Evolutionary conservation across 768 basidiomycete genomes (phyloP).

Genomic region (Xanthoconium purpureum): DNA sequence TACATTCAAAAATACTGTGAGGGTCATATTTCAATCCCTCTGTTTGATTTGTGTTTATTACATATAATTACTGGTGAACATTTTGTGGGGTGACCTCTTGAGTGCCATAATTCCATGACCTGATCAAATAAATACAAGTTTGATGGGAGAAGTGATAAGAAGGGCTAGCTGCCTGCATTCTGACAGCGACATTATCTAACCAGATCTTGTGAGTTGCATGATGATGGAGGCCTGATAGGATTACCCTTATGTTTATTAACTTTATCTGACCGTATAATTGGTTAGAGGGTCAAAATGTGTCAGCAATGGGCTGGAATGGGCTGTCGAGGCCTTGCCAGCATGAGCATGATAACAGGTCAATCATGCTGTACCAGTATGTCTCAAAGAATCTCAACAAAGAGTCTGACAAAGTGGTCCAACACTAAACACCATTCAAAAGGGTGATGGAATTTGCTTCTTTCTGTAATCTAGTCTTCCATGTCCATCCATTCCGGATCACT

Average conservation of each 20-base stretch:
- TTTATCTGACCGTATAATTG: too few species aligned
- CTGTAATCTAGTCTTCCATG: too few species aligned
- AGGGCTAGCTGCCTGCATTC: background rate
- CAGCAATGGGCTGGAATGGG: too few species aligned
- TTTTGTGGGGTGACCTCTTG: background rate
- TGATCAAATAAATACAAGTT: background rate
- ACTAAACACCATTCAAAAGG: too few species aligned
- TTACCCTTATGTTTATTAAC: background rate
- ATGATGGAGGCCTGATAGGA: background rate
- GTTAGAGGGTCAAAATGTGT: too few species aligned
- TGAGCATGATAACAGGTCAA: too few species aligned
- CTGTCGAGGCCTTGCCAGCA: too few species aligned
- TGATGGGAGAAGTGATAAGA: background rate
- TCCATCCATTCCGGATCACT: too few species aligned
- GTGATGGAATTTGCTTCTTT: too few species aligned
- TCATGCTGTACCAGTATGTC: too few species aligned
- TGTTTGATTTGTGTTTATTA: background rate
- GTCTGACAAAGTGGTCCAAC: too few species aligned
- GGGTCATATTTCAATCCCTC: background rate
- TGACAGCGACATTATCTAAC: background rate
- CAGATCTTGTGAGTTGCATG: background rate
- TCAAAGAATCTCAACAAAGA: too few species aligned
- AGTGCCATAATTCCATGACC: background rate
- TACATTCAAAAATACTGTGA: background rate
- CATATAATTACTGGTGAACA: background rate